Conservation (phyloP, 495 filamentous ascomycete genomes). For the Entonaema liquescens region DNA sequence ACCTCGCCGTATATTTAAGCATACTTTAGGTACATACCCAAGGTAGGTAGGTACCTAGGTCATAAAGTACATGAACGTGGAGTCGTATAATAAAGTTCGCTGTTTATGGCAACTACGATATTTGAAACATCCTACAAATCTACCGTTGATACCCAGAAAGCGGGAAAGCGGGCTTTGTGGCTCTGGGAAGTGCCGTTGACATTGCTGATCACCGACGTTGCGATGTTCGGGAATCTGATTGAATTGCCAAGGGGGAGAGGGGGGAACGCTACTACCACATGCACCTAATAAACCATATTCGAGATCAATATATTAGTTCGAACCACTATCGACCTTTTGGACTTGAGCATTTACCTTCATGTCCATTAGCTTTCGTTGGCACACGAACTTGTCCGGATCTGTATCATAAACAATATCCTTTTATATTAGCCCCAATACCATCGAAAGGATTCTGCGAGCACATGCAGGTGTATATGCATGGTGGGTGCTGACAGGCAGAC, state of each 20-base stretch:
- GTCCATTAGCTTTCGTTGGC: not conserved
- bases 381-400: not conserved
- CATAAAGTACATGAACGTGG: not conserved
- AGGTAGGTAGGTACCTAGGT: not conserved
- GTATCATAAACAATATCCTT: slow-evolving; percentile 11
- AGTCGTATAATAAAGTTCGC: too few species aligned
- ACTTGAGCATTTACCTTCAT: not conserved
- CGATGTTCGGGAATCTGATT: slow-evolving; percentile 39
- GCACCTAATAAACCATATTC: slow-evolving; percentile 2
- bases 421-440: slow-evolving; percentile 23
- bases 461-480: slow-evolving; percentile 37
- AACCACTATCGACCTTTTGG: slow-evolving; percentile 12
- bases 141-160: slow-evolving; percentile 35
- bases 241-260: slow-evolving; percentile 27
- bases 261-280: not conserved
- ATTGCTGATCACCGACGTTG: slow-evolving; percentile 36
- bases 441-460: slow-evolving; percentile 20
- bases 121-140: slow-evolving; percentile 29
- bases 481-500: slow-evolving; percentile 40
- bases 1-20: too few species aligned
- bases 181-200: slow-evolving; percentile 42
- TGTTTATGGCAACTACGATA: not conserved
- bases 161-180: slow-evolving; percentile 36
- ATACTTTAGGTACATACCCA: too few species aligned
- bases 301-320: slow-evolving; percentile 25